These are phyloP conservation scores for Aquilaria malaccensis DNA, from an alignment of 345 rosid genomes.

Conservation along the genomic window DNA sequence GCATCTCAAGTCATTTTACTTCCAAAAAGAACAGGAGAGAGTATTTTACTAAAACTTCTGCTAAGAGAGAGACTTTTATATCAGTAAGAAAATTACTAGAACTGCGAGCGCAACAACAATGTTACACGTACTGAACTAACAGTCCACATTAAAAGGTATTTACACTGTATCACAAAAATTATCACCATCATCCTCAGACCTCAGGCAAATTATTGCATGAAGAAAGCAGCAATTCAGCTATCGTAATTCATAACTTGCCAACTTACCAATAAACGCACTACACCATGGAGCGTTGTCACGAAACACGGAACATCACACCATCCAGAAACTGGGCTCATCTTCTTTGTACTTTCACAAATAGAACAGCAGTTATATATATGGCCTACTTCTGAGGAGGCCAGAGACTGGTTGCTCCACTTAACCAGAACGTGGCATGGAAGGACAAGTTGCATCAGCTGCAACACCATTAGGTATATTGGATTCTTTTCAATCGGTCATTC, in stretches of 20 bases:
- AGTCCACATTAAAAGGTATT: not conserved
- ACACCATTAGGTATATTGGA: no score
- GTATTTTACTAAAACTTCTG: not conserved
- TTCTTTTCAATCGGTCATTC: no score
- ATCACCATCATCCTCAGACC: conserved; percentile 5
- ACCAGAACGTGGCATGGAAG: no score
- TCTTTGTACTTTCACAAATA: not conserved
- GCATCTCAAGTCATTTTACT: not conserved
- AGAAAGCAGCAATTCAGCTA: not conserved
- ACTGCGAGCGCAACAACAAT: conserved; percentile 7
- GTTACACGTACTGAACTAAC: conserved; percentile 7
- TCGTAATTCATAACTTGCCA: not conserved
- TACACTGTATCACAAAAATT: conserved; percentile 1
- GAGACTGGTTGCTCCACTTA: not conserved
- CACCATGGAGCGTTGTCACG: not conserved
- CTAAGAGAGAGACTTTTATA: no score
- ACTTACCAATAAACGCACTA: not conserved
- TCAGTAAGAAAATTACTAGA: not conserved
- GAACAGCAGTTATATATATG: not conserved
- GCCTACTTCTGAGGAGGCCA: not conserved
- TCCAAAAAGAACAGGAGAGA: not conserved
- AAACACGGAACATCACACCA: not conserved
- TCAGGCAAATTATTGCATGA: no score
- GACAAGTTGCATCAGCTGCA: no score
- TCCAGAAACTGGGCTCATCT: not conserved